Evolutionary conservation across 176 grass and related monocot species (phyloP).

Genomic region (Urochloa ruziziensis): DNA sequence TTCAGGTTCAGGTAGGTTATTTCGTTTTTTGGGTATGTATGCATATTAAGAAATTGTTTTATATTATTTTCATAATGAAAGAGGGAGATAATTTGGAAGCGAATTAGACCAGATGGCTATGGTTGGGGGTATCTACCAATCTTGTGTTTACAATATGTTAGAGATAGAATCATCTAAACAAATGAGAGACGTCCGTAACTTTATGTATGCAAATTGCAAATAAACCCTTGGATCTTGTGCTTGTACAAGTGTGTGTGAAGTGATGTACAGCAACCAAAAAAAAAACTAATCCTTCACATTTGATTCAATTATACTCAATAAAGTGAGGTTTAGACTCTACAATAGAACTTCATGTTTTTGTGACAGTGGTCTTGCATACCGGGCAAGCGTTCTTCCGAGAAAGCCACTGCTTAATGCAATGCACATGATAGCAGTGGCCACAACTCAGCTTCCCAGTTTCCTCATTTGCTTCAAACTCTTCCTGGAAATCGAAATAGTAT

Average conservation of each 20-base stretch:
- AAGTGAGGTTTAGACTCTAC: background rate
- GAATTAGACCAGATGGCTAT: too few relatives aligned
- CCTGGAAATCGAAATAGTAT: constrained; percentile 39
- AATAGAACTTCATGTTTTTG: constrained; percentile 39
- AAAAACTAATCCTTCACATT: constrained; percentile 14
- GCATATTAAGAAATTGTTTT: too few relatives aligned
- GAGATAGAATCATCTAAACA: too few relatives aligned
- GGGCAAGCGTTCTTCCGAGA: constrained; percentile 90
- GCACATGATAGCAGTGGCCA: constrained; percentile 77
- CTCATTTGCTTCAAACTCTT: constrained; percentile 69
- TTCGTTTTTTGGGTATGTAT: too few relatives aligned
- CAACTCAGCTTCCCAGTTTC: constrained; percentile 77
- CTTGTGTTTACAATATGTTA: too few relatives aligned
- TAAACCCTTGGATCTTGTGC: background rate
- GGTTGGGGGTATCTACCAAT: too few relatives aligned
- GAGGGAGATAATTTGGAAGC: too few relatives aligned
- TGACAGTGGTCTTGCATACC: constrained; percentile 70
- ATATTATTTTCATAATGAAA: too few relatives aligned
- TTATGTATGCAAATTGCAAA: constrained; percentile 10
- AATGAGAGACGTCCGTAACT: too few relatives aligned
- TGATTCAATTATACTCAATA: background rate
- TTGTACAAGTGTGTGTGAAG: background rate
- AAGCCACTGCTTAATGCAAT: constrained; percentile 97
- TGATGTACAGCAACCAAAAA: constrained; percentile 16
- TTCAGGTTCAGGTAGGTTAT: too few relatives aligned